phyloP scores from a whole-genome alignment of 495 filamentous ascomycete species.

The Neurospora africana region DNA sequence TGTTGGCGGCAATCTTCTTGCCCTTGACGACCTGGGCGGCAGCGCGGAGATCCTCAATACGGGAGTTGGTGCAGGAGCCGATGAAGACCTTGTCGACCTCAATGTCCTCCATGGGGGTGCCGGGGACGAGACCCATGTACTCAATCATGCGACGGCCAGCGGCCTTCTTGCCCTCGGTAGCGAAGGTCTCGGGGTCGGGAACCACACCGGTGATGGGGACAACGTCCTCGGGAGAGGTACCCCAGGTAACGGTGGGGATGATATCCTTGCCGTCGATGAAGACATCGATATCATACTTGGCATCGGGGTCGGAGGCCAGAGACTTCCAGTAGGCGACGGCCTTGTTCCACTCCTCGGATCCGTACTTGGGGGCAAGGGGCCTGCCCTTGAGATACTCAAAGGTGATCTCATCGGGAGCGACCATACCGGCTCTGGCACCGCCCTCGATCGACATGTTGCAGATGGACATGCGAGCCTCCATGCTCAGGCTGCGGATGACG shows the following conservation, averaged over 20 bases:
- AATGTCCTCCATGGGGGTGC: conserved; percentile 85
- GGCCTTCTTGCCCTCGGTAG: conserved; percentile 63
- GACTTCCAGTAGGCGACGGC: conserved; percentile 83
- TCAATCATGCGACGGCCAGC: conserved; percentile 73
- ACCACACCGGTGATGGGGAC: conserved; percentile 85
- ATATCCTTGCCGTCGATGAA: conserved; percentile 88
- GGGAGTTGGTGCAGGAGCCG: conserved; percentile 93
- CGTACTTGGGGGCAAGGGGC: conserved; percentile 76
- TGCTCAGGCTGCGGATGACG: conserved; percentile 78
- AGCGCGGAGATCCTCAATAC: conserved; percentile 90
- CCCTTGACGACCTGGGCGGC: conserved; percentile 80
- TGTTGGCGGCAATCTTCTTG: conserved; percentile 70
- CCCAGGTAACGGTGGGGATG: conserved; percentile 89
- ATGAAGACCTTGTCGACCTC: conserved; percentile 93
- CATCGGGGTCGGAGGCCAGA: conserved; percentile 72
- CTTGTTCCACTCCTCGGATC: conserved; percentile 80
- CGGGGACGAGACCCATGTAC: conserved; percentile 87
- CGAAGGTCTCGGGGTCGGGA: conserved; percentile 78
- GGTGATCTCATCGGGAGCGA: conserved; percentile 87
- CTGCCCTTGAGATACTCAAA: conserved; percentile 89
- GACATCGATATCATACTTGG: conserved; percentile 78
- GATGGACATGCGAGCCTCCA: conserved; percentile 98
- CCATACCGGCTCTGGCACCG: conserved; percentile 91
- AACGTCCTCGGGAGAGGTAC: conserved; percentile 92
- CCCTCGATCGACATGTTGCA: conserved; percentile 99